These are phyloP conservation scores for Baeospora myosura DNA, from an alignment of 1,284 basidiomycete species.

Conservation along the genomic window DNA sequence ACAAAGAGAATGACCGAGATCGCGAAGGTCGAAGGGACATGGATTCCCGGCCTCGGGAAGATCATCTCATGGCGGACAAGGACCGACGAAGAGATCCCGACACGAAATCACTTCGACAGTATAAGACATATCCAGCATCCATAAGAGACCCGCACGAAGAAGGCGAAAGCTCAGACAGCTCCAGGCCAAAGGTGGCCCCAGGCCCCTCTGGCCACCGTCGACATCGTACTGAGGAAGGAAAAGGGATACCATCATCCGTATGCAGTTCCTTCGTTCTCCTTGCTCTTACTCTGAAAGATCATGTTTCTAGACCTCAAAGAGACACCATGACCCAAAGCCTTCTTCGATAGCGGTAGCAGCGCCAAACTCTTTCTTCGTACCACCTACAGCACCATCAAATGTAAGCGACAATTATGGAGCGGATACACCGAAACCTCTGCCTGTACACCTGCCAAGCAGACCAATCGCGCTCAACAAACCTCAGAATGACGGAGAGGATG, in stretches of 20 bases:
- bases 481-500: background rate
- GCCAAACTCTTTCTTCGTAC: background rate
- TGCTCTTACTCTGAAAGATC: background rate
- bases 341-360: too few species aligned
- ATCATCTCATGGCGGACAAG: too few species aligned
- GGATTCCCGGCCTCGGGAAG: background rate
- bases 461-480: background rate
- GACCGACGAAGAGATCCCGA: slow-evolving; percentile 8
- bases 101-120: background rate
- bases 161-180: slow-evolving; percentile 18
- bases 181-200: slow-evolving; percentile 9
- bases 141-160: slow-evolving; percentile 13
- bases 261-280: background rate
- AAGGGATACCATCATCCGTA: too few species aligned
- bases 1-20: slow-evolving; percentile 5
- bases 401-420: background rate
- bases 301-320: background rate
- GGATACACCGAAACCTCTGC: background rate
- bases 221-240: slow-evolving; percentile 13
- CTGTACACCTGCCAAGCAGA: slow-evolving; percentile 1
- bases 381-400: background rate
- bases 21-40: slow-evolving; percentile 10
- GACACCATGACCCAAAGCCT: background rate
- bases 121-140: background rate
- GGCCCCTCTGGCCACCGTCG: slow-evolving; percentile 11